Conservation (phyloP, 1,139 yeast species). For the Candida pseudoviswanathii region DNA sequence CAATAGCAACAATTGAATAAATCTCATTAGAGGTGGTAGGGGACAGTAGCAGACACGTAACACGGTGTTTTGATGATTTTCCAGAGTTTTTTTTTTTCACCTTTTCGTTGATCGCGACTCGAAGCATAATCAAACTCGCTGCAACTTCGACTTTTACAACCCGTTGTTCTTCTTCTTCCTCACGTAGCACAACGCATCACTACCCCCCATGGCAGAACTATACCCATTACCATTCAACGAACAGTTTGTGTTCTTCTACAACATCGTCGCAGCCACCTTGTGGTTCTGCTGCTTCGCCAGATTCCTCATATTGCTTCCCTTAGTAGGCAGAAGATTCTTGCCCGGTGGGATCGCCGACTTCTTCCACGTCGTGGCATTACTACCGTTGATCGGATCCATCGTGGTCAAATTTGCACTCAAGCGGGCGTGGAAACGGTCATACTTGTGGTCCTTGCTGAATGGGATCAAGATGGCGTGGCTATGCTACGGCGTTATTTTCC, state of each 20-base stretch:
- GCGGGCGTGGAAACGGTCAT: slow-evolving; percentile 13
- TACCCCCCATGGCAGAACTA: slow-evolving; percentile 25
- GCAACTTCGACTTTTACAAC: neutral
- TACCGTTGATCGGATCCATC: slow-evolving; percentile 34
- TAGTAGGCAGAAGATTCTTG: slow-evolving; percentile 61
- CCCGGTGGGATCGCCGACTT: slow-evolving; percentile 75
- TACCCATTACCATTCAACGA: slow-evolving; percentile 39
- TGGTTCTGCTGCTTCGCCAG: slow-evolving; percentile 57
- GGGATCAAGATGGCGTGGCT: slow-evolving; percentile 42
- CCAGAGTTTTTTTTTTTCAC: slow-evolving; percentile 6
- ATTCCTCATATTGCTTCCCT: slow-evolving; percentile 53
- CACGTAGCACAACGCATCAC: neutral
- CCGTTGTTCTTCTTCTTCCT: neutral
- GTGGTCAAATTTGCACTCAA: slow-evolving; percentile 23
- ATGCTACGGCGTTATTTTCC: slow-evolving; percentile 48
- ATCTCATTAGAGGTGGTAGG: slow-evolving; percentile 5
- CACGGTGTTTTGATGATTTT: slow-evolving; percentile 4
- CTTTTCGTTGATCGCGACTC: neutral
- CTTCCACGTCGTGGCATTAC: slow-evolving; percentile 47
- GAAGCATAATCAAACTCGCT: neutral
- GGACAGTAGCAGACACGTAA: neutral
- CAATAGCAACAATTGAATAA: slow-evolving; percentile 13
- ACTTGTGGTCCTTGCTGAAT: slow-evolving; percentile 33
- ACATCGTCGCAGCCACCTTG: slow-evolving; percentile 42
- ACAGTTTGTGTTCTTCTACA: slow-evolving; percentile 37